Evolutionary conservation across 148 eudicot species (phyloP).

Genomic region (Rhododendron vialii): DNA sequence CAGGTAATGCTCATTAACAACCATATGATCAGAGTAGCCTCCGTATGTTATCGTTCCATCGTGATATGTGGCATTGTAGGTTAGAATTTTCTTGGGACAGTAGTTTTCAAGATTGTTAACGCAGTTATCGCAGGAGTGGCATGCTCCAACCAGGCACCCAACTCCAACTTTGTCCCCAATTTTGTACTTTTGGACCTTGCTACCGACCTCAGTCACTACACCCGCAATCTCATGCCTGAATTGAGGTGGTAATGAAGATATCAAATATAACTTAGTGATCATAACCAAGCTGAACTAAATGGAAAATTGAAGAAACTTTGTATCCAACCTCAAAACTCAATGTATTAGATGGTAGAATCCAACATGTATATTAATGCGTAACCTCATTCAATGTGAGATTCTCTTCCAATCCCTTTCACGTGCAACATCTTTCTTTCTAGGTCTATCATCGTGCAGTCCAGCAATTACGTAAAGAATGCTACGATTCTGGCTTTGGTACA

Average conservation of each 20-base stretch:
- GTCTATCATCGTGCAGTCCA: neutral
- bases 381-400: neutral
- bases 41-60: slow-evolving; percentile 23
- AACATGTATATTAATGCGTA: neutral
- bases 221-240: slow-evolving; percentile 36
- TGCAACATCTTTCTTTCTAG: neutral
- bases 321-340: neutral
- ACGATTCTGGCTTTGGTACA: neutral
- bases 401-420: neutral
- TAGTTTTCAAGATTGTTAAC: slow-evolving; percentile 21
- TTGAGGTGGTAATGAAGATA: neutral
- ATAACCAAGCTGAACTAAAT: neutral
- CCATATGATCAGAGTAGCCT: slow-evolving; percentile 32
- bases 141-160: slow-evolving; percentile 30
- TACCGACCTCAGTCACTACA: slow-evolving; percentile 28
- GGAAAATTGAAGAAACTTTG: neutral
- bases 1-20: slow-evolving; percentile 24
- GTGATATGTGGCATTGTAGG: slow-evolving; percentile 15
- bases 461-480: neutral
- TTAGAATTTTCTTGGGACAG: slow-evolving; percentile 13
- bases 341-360: neutral
- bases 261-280: neutral
- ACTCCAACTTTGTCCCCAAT: slow-evolving; percentile 31
- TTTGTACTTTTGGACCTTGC: slow-evolving; percentile 24
- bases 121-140: slow-evolving; percentile 24